Percentiles rank a stretch among this genome's conserved stretches.
These are phyloP conservation scores for Juglanconis sp. DNA, from an alignment of 2,329 filamentous ascomycete species.

Conservation along the genomic window DNA sequence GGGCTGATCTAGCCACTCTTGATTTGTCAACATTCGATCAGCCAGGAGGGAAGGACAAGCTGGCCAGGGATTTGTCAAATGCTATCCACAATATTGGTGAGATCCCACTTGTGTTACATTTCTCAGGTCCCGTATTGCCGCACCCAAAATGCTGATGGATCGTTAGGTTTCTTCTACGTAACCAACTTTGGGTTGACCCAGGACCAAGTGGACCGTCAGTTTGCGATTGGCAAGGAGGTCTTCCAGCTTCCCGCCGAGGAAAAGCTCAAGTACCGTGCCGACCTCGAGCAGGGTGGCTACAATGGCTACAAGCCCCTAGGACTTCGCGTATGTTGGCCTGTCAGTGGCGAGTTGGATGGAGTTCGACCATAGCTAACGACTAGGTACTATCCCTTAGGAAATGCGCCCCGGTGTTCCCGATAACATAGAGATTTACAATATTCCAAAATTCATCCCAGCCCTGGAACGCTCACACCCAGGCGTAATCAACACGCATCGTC, in stretches of 20 bases:
- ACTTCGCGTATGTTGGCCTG: slow-evolving; percentile 35
- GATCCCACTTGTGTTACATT: neutral
- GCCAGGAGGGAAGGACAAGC: slow-evolving; percentile 46
- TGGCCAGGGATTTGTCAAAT: slow-evolving; percentile 50
- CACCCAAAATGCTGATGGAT: neutral
- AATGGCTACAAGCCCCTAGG: slow-evolving; percentile 25
- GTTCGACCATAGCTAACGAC: too few relatives aligned
- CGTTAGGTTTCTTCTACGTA: slow-evolving; percentile 50
- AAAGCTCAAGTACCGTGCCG: slow-evolving; percentile 43
- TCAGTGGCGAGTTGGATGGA: slow-evolving; percentile 35
- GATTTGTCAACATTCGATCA: slow-evolving; percentile 52
- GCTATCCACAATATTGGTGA: slow-evolving; percentile 32
- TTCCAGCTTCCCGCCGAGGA: slow-evolving; percentile 48
- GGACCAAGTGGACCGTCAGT: slow-evolving; percentile 51
- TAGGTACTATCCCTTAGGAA: too few relatives aligned
- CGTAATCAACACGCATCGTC: slow-evolving; percentile 33
- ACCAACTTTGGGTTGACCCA: slow-evolving; percentile 51
- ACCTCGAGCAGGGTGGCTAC: slow-evolving; percentile 43
- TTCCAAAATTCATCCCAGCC: too few relatives aligned
- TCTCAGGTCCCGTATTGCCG: neutral
- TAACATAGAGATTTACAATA: too few relatives aligned
- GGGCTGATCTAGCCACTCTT: slow-evolving; percentile 56
- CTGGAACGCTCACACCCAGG: too few relatives aligned
- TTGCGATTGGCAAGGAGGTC: slow-evolving; percentile 51
- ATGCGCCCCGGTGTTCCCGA: too few relatives aligned